Evolutionary conservation across 148 eudicot genomes (phyloP).

Genomic region (Pouteria glomerata): DNA sequence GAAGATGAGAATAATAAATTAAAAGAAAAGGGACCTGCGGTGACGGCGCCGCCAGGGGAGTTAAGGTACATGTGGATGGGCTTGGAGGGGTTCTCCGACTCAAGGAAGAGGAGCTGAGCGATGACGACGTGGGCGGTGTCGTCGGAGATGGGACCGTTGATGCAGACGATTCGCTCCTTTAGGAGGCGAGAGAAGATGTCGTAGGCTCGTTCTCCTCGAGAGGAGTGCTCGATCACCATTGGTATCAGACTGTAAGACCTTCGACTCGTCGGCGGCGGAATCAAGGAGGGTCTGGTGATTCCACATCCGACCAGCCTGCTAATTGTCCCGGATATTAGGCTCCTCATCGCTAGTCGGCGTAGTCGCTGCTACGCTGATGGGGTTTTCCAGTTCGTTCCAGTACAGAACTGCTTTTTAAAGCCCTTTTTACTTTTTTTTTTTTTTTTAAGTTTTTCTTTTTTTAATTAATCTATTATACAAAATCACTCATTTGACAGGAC

Average conservation of each 20-base stretch:
- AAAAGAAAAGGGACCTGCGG: slow-evolving; percentile 53
- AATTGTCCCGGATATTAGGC: slow-evolving; percentile 3
- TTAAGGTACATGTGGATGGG: slow-evolving; percentile 92
- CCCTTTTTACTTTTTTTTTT: too few relatives aligned
- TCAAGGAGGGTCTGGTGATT: not conserved
- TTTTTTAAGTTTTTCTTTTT: too few relatives aligned
- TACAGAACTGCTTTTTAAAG: too few relatives aligned
- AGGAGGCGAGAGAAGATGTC: slow-evolving; percentile 93
- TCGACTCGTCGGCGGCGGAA: not conserved
- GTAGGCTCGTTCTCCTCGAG: slow-evolving; percentile 89
- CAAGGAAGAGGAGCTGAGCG: slow-evolving; percentile 88
- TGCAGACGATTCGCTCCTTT: slow-evolving; percentile 86
- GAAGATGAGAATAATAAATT: not conserved
- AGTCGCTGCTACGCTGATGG: not conserved
- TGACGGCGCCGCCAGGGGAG: slow-evolving; percentile 97
- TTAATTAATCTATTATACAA: too few relatives aligned
- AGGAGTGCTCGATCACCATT: slow-evolving; percentile 95
- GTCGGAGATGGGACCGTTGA: slow-evolving; percentile 84
- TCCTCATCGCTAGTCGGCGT: slow-evolving; percentile 4
- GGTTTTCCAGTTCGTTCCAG: too few relatives aligned
- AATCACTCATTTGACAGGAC: too few relatives aligned
- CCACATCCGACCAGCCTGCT: too few relatives aligned
- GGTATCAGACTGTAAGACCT: slow-evolving; percentile 65
- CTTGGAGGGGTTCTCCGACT: slow-evolving; percentile 92
- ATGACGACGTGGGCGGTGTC: slow-evolving; percentile 94